Conservation (phyloP, 371 early-diverging fungal genomes). For the Syncephalastrum racemosum region DNA sequence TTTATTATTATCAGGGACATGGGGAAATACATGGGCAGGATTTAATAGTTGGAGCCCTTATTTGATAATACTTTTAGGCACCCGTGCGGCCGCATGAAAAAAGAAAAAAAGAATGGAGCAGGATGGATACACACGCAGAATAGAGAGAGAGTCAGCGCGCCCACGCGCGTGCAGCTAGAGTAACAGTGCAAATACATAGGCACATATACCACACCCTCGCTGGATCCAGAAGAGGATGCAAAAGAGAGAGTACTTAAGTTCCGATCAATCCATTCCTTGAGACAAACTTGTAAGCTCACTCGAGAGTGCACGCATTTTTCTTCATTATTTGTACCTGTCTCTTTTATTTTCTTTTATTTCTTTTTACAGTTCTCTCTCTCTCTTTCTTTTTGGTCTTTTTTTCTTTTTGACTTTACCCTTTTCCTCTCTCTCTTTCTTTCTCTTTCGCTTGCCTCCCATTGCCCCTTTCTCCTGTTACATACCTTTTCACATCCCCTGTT, state of each 20-base stretch:
- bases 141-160: background rate
- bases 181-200: conserved; percentile 9
- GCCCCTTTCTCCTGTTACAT: no score
- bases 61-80: no score
- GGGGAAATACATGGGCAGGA: no score
- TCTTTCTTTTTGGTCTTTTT: background rate
- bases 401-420: conserved; percentile 2
- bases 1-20: no score
- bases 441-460: no score
- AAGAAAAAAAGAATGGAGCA: background rate
- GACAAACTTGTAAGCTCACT: conserved; percentile 6
- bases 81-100: conserved; percentile 5
- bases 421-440: conserved; percentile 1
- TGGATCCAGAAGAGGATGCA: background rate
- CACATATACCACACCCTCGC: background rate
- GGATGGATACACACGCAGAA: background rate
- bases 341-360: conserved; percentile 9
- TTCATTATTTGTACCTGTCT: conserved; percentile 2
- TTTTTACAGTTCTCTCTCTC: conserved; percentile 5
- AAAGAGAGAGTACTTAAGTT: conserved; percentile 5
- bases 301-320: conserved; percentile 1
- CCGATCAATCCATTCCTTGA: conserved; percentile 14
- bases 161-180: conserved; percentile 6
- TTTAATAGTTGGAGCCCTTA: no score
- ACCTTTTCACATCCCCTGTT: background rate